Base-by-base conservation (phyloP, 148 eudicot genomes). In the Hydrangea macrophylla region DNA sequence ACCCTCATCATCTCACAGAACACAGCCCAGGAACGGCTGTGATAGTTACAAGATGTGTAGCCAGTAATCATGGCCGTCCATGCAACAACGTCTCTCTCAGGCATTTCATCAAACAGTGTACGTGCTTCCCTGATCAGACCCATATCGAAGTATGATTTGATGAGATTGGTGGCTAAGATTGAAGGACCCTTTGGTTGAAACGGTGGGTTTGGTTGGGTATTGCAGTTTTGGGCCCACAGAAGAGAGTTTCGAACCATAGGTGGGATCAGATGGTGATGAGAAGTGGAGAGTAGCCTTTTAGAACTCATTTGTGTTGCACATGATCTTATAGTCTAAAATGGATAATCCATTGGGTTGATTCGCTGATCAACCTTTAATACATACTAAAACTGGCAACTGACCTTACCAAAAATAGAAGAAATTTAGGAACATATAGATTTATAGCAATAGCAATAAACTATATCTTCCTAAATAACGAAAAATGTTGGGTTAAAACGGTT, bases 51-150 rank as follows among this genome's bases (percentile, higher is more conserved):
- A 5, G 84, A 82, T 2, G 90, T 67, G 61, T 88, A 90, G 15
- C 95, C 98, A 39, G 85, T 68, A 32, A 93, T 88, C 96, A 93
- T 85, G 75, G 92, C 79, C 1, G 98, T 86, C 98, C 98, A 93
- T 1, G 86, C 74, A 60, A 93, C 92, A 48, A 88, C 89, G 56
- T 93, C 98, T 86, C 89, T 74, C 6, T 86, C 84, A 61, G 90
- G 92, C 96, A 93, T 90, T 88, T 90, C 87, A 33, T 93, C 95
- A 79, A 93, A 93, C 90, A 93, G 84, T 22, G 18, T 33, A 51
- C 89, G 88, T 55, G 98, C 98, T 60, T 90, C 80, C 5, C 54
- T 59, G 30, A 83, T 23, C 3, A 70, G 69, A 22, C 95, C 96
- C 76, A 61, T 73, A 0, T 86, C 78, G 7, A 88, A 86, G 61